These are phyloP conservation scores for Dendrobium chrysotoxum DNA, from an alignment of 106 monocot genomes.

Conservation along the genomic window DNA sequence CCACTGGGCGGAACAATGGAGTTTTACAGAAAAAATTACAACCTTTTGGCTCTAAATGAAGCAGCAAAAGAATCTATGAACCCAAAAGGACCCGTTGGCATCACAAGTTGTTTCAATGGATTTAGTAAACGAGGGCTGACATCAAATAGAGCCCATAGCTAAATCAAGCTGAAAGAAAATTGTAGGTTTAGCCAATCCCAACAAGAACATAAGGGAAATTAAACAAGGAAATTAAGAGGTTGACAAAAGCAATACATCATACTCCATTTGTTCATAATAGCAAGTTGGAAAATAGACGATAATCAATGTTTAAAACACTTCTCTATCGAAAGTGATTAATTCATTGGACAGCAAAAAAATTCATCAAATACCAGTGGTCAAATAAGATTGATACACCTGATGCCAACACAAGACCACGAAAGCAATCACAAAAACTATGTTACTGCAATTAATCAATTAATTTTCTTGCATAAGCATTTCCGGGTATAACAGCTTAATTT, in stretches of 20 bases:
- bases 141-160: neutral
- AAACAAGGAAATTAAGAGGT: neutral
- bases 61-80: neutral
- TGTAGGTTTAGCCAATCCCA: neutral
- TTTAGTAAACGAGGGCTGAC: neutral
- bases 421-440: neutral
- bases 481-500: neutral
- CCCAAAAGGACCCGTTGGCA: neutral
- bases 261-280: neutral
- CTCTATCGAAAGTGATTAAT: neutral
- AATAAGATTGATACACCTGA: neutral
- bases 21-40: neutral
- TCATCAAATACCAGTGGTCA: neutral
- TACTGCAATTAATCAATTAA: neutral
- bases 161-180: neutral
- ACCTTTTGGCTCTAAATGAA: neutral
- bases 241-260: neutral
- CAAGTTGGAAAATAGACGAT: neutral
- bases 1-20: neutral
- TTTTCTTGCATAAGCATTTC: neutral
- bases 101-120: constrained; percentile 1
- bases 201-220: neutral
- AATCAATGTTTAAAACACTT: neutral
- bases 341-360: neutral
- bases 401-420: neutral